These are phyloP conservation scores for Didymella pomorum DNA, from an alignment of 2,329 filamentous ascomycete genomes.

Conservation along the genomic window DNA sequence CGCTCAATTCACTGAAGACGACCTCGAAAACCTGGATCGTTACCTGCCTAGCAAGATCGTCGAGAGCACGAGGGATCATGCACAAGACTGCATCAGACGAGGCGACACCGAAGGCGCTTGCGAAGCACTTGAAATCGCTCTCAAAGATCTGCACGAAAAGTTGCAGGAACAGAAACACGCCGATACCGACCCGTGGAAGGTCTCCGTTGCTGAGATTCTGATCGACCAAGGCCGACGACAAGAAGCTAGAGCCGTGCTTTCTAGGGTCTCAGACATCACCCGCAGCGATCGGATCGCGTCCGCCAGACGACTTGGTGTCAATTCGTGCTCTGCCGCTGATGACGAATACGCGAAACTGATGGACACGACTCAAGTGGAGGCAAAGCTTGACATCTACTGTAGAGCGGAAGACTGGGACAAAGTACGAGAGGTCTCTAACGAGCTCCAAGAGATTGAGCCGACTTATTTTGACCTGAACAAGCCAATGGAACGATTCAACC, in stretches of 20 bases:
- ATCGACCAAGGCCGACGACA: conserved; percentile 5
- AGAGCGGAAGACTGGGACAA: conserved; percentile 10
- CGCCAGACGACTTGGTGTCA: no score
- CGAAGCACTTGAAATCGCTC: not conserved
- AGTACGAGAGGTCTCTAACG: not conserved
- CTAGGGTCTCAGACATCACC: not conserved
- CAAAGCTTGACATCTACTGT: not conserved
- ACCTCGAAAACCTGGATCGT: not conserved
- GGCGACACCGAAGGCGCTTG: conserved; percentile 1
- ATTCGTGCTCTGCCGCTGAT: not conserved
- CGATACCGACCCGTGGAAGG: not conserved
- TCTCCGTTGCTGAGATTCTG: conserved; percentile 3
- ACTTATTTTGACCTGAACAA: conserved; percentile 5
- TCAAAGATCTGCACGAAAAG: not conserved
- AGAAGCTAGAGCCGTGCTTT: conserved; percentile 1
- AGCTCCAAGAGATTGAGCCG: not conserved
- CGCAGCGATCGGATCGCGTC: no score
- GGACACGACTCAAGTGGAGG: not conserved
- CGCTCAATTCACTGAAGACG: not conserved
- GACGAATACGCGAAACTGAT: not conserved
- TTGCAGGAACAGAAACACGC: not conserved
- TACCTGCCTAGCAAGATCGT: conserved; percentile 3
- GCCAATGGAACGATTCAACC: conserved; percentile 5
- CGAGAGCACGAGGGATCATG: not conserved
- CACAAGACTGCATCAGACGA: not conserved